Evolutionary conservation across 768 basidiomycete species (phyloP).

Genomic region (Fistulinella prunicolor): DNA sequence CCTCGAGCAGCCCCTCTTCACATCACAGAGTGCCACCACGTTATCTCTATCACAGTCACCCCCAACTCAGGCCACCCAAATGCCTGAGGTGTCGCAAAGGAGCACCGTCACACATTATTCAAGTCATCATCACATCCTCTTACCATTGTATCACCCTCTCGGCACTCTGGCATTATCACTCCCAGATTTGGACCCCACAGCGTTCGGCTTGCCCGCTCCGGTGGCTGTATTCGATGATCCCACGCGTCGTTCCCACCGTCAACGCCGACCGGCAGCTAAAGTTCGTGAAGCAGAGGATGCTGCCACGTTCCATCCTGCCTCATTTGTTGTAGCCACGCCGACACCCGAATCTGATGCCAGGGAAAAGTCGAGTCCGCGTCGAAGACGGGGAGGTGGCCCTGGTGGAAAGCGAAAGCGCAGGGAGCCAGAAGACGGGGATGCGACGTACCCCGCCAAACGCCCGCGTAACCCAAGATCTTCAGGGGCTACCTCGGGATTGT

Average conservation of each 20-base stretch:
- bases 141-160: constrained; percentile 69
- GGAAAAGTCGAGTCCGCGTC: constrained; percentile 50
- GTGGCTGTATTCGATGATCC: constrained; percentile 44
- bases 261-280: constrained; percentile 49
- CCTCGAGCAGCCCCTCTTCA: constrained; percentile 20
- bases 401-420: constrained; percentile 55
- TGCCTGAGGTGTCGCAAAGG: constrained; percentile 13
- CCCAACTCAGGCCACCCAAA: constrained; percentile 9
- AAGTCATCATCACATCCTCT: constrained; percentile 30
- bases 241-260: constrained; percentile 42
- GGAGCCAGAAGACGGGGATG: constrained; percentile 60
- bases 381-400: constrained; percentile 39
- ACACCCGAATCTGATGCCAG: constrained; percentile 31
- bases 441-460: constrained; percentile 70
- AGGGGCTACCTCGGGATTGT: constrained; percentile 18
- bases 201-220: constrained; percentile 54
- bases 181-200: constrained; percentile 57
- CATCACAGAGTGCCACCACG: constrained; percentile 15
- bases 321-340: constrained; percentile 2
- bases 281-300: constrained; percentile 46
- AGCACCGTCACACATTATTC: constrained; percentile 18
- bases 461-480: constrained; percentile 50
- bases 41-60: constrained; percentile 13
- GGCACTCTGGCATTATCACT: constrained; percentile 62
- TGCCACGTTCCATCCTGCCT: constrained; percentile 8